Conservation (phyloP, 2,329 filamentous ascomycete genomes). For the Cladosporium sp. region DNA sequence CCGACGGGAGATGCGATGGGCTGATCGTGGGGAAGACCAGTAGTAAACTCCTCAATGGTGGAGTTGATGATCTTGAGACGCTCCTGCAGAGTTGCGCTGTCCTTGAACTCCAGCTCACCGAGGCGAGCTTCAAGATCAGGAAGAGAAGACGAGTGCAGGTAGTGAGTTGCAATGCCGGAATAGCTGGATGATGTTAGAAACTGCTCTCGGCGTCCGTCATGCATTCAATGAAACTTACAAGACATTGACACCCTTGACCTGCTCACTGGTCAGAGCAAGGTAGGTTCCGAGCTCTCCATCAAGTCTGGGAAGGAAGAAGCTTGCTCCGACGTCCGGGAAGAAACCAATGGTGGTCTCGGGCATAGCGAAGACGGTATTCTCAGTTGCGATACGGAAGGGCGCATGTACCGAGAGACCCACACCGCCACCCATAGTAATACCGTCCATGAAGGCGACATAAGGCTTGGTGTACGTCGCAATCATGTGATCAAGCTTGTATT, state of each 20-base stretch:
- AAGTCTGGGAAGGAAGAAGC: constrained; percentile 90
- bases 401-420: constrained; percentile 93
- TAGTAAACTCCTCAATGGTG: constrained; percentile 88
- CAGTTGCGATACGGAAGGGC: constrained; percentile 92
- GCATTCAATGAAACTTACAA: constrained; percentile 42
- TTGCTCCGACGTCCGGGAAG: constrained; percentile 95
- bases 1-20: constrained; percentile 43
- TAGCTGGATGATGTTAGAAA: constrained; percentile 45
- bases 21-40: constrained; percentile 74
- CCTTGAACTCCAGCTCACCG: constrained; percentile 82
- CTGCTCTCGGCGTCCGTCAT: not conserved
- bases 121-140: constrained; percentile 77
- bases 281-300: constrained; percentile 86
- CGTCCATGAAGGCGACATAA: constrained; percentile 93
- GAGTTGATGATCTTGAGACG: constrained; percentile 72
- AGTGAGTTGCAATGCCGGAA: constrained; percentile 90
- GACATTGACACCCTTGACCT: constrained; percentile 74
- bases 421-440: constrained; percentile 96
- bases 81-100: constrained; percentile 60
- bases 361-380: constrained; percentile 95
- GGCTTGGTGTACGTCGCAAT: constrained; percentile 93
- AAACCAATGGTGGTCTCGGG: constrained; percentile 97
- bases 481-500: constrained; percentile 94
- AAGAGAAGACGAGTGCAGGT: constrained; percentile 85
- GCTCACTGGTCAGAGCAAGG: constrained; percentile 84